These are phyloP conservation scores for Oldenlandia corymbosa DNA, from an alignment of 257 asterid species.

Conservation along the genomic window DNA sequence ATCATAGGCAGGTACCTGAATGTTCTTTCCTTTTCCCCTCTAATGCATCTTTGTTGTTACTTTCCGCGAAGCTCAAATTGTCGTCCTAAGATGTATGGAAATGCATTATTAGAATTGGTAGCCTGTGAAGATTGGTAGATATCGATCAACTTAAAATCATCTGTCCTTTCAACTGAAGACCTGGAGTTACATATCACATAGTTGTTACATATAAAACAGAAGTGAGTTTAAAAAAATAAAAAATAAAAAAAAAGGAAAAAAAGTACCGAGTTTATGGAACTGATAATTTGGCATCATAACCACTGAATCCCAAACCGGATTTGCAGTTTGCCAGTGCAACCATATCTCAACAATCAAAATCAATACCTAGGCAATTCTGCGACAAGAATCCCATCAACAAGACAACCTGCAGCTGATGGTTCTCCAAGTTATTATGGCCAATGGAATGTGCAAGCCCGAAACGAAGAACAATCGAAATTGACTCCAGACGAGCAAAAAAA, in stretches of 20 bases:
- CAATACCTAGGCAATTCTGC: conserved; percentile 19
- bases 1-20: conserved; percentile 41
- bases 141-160: neutral
- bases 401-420: conserved; percentile 12
- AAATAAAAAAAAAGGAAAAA: too few relatives aligned
- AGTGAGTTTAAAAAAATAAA: too few relatives aligned
- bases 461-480: conserved; percentile 42
- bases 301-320: conserved; percentile 1
- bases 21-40: neutral
- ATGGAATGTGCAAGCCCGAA: conserved; percentile 8
- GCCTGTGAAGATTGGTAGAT: neutral
- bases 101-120: neutral
- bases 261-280: too few relatives aligned
- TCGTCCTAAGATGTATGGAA: neutral
- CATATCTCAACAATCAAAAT: conserved; percentile 21
- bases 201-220: too few relatives aligned
- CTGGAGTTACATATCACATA: too few relatives aligned
- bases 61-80: neutral
- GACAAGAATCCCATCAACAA: conserved; percentile 16
- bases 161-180: too few relatives aligned
- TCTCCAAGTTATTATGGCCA: conserved; percentile 23
- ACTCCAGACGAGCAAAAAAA: conserved; percentile 48
- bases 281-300: neutral
- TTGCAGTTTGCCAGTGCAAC: conserved; percentile 37
- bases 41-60: neutral